Conservation (phyloP, 164 flowering plant species). For the Vitis rupestris region DNA sequence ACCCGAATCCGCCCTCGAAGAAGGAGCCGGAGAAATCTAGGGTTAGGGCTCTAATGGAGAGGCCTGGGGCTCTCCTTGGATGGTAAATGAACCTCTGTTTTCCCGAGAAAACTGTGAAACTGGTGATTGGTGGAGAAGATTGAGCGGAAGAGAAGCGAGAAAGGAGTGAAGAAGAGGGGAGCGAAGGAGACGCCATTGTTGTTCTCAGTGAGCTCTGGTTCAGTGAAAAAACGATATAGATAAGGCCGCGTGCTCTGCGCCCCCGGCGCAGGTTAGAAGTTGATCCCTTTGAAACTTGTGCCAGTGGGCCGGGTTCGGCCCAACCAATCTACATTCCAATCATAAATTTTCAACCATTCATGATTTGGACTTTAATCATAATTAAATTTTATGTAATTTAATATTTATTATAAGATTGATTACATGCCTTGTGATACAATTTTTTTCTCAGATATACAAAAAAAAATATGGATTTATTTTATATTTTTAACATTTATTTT, state of each 20-base stretch:
- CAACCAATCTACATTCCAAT: no score
- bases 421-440: no score
- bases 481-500: no score
- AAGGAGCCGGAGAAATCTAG: conserved; percentile 72
- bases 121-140: conserved; percentile 3
- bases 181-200: conserved; percentile 35
- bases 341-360: no score
- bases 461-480: no score
- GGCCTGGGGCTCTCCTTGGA: not conserved
- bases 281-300: not conserved
- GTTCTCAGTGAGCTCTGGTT: not conserved
- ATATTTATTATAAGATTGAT: no score
- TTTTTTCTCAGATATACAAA: no score
- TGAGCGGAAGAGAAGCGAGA: conserved; percentile 13
- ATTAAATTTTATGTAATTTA: no score
- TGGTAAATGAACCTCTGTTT: conserved; percentile 5
- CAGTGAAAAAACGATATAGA: conserved; percentile 1
- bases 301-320: not conserved
- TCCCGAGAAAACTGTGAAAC: conserved; percentile 18
- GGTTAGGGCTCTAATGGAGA: conserved; percentile 43
- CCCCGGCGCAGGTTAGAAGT: not conserved
- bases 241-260: conserved; percentile 7
- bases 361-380: no score
- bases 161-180: conserved; percentile 16
- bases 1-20: conserved; percentile 64